Conservation (phyloP, 306 rosid genomes). For the Glycine soja region DNA sequence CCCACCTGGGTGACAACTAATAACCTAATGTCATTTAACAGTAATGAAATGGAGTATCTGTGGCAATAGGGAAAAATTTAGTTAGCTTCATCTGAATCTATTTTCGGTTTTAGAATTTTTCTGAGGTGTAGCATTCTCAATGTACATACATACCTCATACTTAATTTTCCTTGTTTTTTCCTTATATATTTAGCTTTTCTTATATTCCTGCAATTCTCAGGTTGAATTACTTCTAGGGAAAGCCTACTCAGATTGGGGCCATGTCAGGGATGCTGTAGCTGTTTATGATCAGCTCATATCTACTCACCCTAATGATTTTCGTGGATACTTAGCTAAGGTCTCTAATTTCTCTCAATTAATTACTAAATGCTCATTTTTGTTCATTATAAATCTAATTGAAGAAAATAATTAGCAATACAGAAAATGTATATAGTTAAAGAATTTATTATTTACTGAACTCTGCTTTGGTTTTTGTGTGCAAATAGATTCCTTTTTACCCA, state of each 20-base stretch:
- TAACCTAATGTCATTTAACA: slow-evolving; percentile 8
- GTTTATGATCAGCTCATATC: slow-evolving; percentile 85
- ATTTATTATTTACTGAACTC: too few relatives aligned
- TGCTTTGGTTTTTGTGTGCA: too few relatives aligned
- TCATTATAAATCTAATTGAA: too few relatives aligned
- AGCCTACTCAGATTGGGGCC: slow-evolving; percentile 97
- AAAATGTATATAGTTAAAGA: too few relatives aligned
- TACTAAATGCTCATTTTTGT: background rate
- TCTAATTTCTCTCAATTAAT: slow-evolving; percentile 23
- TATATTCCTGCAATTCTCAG: slow-evolving; percentile 54
- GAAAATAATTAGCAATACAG: too few relatives aligned
- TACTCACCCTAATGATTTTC: slow-evolving; percentile 81
- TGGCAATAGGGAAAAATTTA: background rate
- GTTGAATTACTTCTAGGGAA: slow-evolving; percentile 96
- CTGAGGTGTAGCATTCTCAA: slow-evolving; percentile 33
- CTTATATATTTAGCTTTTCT: slow-evolving; percentile 12
- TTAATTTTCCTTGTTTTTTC: slow-evolving; percentile 15
- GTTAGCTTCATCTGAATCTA: slow-evolving; percentile 26
- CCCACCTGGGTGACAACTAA: background rate
- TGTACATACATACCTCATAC: slow-evolving; percentile 1
- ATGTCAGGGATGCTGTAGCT: slow-evolving; percentile 84
- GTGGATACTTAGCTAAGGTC: slow-evolving; percentile 96
- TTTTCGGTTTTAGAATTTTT: slow-evolving; percentile 24
- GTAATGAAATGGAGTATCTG: slow-evolving; percentile 1
- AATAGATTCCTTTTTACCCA: too few relatives aligned